Evolutionary conservation across 179 eudicot genomes (phyloP), one percentile per base, ranked within the genome.

Genomic region (Camellia oleifera): DNA sequence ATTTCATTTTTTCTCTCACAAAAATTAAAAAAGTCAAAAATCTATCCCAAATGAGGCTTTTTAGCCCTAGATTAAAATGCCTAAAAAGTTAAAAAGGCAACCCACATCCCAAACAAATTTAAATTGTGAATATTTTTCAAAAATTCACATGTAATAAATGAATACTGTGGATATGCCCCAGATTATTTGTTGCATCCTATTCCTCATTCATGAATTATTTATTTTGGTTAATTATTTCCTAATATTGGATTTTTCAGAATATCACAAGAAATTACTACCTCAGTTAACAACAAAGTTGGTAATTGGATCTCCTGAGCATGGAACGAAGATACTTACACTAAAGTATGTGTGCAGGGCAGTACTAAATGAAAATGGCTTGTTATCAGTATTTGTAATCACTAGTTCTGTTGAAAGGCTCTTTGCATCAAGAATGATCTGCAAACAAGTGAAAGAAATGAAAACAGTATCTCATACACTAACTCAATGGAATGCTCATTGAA

Each of bases 271-370:
- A 10, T 62, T 50, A 72, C 15, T 46, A 17, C 76, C 17, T n/a
- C 14, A 18, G 12, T 50, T 77, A 3, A 8, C 52, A 69, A 53
- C 5, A n/a, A 17, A 46, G 52, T 70, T 6, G 54, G 60, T 4
- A 62, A 20, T 50, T 71, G 71, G 14, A 72, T 45, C n/a, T 82
- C 46, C 17, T 45, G 63, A 40, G 58, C 42, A 11, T 53, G 57
- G 81, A 69, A 75, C 23, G 11, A 69, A 45, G 4, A 79, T 75
- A 83, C 98, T 91, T 86, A 94, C 99, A 32, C 91, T 83, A 66
- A 94, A 94, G 85, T 94, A 96, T 15, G 98, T 96, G 78, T 96
- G 99, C 85, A 96, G 88, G 77, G 99, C 99, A 63, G 98, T 90
- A 71, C 86, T 91, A 79, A 96, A 96, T 69, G 94, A 86, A 79